phyloP scores from a whole-genome alignment of 352 stramenopile genomes.

The Salisapilia sapeloensis region DNA sequence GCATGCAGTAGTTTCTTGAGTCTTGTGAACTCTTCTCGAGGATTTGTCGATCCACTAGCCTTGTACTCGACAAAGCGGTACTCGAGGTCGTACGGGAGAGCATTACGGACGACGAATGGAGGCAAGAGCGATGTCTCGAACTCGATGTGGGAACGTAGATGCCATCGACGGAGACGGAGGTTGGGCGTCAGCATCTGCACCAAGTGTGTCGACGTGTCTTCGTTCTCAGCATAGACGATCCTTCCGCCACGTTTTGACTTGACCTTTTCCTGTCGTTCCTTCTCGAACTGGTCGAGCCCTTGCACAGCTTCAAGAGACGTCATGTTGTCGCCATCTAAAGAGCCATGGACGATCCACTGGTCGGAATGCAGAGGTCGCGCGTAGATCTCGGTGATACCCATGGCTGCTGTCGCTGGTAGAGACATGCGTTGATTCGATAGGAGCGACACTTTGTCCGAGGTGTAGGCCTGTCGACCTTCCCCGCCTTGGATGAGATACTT shows the following conservation, averaged over 20 bases:
- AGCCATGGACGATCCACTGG: slow-evolving; percentile 60
- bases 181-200: slow-evolving; percentile 58
- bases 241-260: slow-evolving; percentile 34
- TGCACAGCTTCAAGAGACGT: slow-evolving; percentile 31
- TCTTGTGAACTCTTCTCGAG: slow-evolving; percentile 31
- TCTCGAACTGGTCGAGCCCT: slow-evolving; percentile 38
- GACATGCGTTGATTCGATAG: slow-evolving; percentile 43
- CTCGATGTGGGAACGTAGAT: slow-evolving; percentile 57
- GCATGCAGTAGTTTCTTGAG: slow-evolving; percentile 33
- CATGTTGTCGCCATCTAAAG: slow-evolving; percentile 60
- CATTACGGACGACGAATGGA: slow-evolving; percentile 77
- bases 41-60: slow-evolving; percentile 22
- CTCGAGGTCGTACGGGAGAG: slow-evolving; percentile 67
- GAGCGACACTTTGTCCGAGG: slow-evolving; percentile 41
- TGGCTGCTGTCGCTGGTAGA: slow-evolving; percentile 43
- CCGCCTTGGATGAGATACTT: slow-evolving; percentile 50
- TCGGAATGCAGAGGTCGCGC: slow-evolving; percentile 42
- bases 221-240: slow-evolving; percentile 61
- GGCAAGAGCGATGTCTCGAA: slow-evolving; percentile 64
- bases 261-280: slow-evolving; percentile 19
- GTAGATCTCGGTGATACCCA: slow-evolving; percentile 76
- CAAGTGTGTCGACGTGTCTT: slow-evolving; percentile 56
- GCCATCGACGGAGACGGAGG: slow-evolving; percentile 57
- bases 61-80: slow-evolving; percentile 79
- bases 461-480: slow-evolving; percentile 19